phyloP scores from a whole-genome alignment of 768 basidiomycete species.

The Rhodosporidiobolus odoratus region DNA sequence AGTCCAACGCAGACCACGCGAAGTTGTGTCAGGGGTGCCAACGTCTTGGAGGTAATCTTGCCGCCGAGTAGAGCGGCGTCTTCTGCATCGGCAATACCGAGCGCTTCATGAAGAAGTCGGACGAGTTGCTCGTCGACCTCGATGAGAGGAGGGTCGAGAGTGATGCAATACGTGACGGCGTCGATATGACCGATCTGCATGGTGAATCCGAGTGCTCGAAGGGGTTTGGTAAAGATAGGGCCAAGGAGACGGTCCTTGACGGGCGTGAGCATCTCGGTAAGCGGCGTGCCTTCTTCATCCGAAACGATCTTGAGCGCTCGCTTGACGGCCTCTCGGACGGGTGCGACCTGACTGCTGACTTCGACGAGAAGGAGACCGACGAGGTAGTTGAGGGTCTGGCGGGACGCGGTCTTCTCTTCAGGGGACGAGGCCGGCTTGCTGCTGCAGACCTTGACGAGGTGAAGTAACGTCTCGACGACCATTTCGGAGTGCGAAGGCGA shows the following conservation, averaged over 20 bases:
- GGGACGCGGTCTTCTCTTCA: slow-evolving; percentile 44
- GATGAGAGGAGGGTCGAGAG: slow-evolving; percentile 77
- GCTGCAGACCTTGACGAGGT: slow-evolving; percentile 50
- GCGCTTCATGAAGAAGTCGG: slow-evolving; percentile 82
- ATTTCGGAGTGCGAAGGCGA: slow-evolving; percentile 73
- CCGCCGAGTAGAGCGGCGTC: slow-evolving; percentile 69
- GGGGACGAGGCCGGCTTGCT: slow-evolving; percentile 58
- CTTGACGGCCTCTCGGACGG: slow-evolving; percentile 79
- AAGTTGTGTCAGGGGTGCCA: slow-evolving; percentile 75
- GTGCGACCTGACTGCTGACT: slow-evolving; percentile 74
- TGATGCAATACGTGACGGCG: slow-evolving; percentile 87
- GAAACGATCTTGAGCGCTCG: slow-evolving; percentile 72
- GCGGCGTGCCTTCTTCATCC: slow-evolving; percentile 62
- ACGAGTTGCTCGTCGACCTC: slow-evolving; percentile 89
- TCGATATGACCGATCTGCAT: slow-evolving; percentile 98
- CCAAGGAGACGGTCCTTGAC: slow-evolving; percentile 82
- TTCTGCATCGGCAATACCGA: slow-evolving; percentile 92
- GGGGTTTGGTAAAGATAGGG: slow-evolving; percentile 90
- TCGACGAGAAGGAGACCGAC: slow-evolving; percentile 75
- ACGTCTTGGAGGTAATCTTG: slow-evolving; percentile 69
- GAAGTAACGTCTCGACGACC: slow-evolving; percentile 66
- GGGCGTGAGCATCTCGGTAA: slow-evolving; percentile 71
- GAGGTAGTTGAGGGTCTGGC: slow-evolving; percentile 52
- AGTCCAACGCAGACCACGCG: slow-evolving; percentile 90
- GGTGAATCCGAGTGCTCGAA: slow-evolving; percentile 85